Conservation (phyloP, 768 basidiomycete genomes). For the Pleurotus tuber-regium region DNA sequence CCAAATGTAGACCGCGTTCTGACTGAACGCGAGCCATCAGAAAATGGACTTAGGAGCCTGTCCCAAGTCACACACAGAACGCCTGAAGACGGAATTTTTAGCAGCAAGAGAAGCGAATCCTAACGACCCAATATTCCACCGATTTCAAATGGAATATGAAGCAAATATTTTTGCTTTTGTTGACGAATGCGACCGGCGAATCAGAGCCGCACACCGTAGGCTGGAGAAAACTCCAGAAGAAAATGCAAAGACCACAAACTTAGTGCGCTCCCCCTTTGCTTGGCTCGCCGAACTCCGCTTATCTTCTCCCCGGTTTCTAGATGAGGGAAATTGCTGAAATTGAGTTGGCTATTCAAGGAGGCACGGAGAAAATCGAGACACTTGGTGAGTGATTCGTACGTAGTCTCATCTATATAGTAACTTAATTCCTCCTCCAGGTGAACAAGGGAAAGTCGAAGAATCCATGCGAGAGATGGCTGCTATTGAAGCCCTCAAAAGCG, state of each 20-base stretch:
- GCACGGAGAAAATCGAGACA: constrained; percentile 96
- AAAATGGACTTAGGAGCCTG: constrained; percentile 99
- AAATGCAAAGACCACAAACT: constrained; percentile 97
- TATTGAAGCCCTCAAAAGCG: constrained; percentile 94
- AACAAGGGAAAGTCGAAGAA: constrained; percentile 99
- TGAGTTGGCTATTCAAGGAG: constrained; percentile 97
- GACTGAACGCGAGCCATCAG: constrained; percentile 34
- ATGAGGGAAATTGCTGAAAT: constrained; percentile 99
- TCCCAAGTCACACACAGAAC: constrained; percentile 93
- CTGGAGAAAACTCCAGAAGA: constrained; percentile 99
- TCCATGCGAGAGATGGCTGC: constrained; percentile 97
- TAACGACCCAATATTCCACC: constrained; percentile 74
- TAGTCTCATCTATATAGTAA: constrained; percentile 14
- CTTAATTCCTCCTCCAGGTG: constrained; percentile 51
- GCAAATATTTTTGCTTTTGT: constrained; percentile 94
- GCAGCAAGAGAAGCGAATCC: constrained; percentile 76
- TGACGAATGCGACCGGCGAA: constrained; percentile 97
- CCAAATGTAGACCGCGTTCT: constrained; percentile 8
- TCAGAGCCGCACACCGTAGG: constrained; percentile 88
- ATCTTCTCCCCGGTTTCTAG: constrained; percentile 30
- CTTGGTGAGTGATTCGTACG: constrained; percentile 54
- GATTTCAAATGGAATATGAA: constrained; percentile 95
- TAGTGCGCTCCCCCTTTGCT: constrained; percentile 45
- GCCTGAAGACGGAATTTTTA: constrained; percentile 87
- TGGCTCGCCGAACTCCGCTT: constrained; percentile 2